phyloP scores from a whole-genome alignment of 2,329 filamentous ascomycete genomes.

The Trichoderma sp. region DNA sequence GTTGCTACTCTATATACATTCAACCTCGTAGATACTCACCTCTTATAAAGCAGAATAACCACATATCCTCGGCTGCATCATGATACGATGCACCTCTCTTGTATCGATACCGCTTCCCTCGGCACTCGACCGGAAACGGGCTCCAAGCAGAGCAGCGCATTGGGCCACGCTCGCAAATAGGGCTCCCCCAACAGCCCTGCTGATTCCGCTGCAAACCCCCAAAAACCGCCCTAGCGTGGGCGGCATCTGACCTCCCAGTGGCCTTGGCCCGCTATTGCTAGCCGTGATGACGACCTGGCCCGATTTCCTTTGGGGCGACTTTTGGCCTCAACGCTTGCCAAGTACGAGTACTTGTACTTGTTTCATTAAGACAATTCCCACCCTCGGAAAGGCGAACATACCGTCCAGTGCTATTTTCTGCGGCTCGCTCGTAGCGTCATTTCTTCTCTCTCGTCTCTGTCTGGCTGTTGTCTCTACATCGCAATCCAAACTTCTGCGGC shows the following conservation, averaged over 20 bases:
- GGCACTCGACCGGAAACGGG: constrained; percentile 12
- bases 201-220: constrained; percentile 11
- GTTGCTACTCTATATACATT: neutral
- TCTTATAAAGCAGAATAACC: neutral
- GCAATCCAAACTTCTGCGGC: constrained; percentile 8
- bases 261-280: constrained; percentile 16
- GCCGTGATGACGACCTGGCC: constrained; percentile 19
- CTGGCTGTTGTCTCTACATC: constrained; percentile 6
- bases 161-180: neutral
- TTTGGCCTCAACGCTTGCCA: constrained; percentile 20
- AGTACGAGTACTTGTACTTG: neutral
- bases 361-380: constrained; percentile 8
- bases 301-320: constrained; percentile 5
- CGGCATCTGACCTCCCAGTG: constrained; percentile 21
- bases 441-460: neutral
- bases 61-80: neutral
- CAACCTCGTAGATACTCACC: neutral
- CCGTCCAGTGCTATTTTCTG: neutral
- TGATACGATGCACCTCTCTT: neutral
- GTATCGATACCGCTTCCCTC: neutral
- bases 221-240: constrained; percentile 11
- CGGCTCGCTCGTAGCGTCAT: constrained; percentile 20
- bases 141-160: constrained; percentile 15
- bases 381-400: neutral
- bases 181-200: constrained; percentile 16